These are phyloP conservation scores for Aegilops tauschii DNA, from an alignment of 176 grass and related monocot species.

Conservation along the genomic window DNA sequence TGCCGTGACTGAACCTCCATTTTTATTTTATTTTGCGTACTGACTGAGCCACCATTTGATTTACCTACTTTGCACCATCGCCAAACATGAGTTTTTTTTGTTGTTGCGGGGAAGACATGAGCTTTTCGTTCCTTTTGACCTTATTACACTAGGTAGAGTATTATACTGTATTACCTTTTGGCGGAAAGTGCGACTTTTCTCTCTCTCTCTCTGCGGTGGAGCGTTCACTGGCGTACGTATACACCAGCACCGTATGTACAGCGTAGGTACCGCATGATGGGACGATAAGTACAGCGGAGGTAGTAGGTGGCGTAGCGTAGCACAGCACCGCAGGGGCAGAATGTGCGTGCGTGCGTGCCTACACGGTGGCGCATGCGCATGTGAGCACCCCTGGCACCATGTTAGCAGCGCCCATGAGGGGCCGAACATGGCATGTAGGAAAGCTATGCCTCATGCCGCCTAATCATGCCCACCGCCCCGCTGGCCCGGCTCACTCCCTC, in stretches of 20 bases:
- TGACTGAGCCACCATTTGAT: no score
- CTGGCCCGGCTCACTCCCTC: neutral
- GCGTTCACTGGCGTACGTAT: neutral
- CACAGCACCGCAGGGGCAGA: neutral
- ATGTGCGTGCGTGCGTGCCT: constrained; percentile 2
- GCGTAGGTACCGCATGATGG: neutral
- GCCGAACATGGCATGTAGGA: constrained; percentile 17
- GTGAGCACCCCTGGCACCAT: constrained; percentile 11
- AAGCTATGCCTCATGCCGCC: neutral
- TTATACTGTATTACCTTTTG: no score
- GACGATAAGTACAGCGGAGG: neutral
- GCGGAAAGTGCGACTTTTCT: no score
- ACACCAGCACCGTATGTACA: no score
- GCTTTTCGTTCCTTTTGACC: no score
- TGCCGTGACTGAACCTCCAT: no score
- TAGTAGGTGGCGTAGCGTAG: neutral
- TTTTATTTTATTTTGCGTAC: no score
- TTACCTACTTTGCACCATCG: no score
- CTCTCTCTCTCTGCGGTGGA: no score
- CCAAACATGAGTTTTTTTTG: no score
- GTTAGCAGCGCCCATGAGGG: constrained; percentile 3
- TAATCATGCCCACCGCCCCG: neutral
- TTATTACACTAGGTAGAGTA: no score
- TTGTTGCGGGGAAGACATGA: no score
- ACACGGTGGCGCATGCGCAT: neutral